phyloP scores from a whole-genome alignment of 169 alveolate genomes.

The Plasmodium relictum region DNA sequence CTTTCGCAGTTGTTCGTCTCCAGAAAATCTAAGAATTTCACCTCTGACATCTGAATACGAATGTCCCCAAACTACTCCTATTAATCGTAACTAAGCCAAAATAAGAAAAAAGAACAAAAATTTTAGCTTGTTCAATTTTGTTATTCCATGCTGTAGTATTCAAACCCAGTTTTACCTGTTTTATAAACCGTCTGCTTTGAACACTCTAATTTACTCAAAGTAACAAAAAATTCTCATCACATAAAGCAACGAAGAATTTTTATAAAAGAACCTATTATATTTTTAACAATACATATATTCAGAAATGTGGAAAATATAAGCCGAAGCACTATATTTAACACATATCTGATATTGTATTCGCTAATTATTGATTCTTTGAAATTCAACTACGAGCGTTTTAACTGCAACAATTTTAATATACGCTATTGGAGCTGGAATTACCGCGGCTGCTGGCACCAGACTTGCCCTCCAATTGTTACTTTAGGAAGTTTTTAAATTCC shows the following conservation, averaged over 20 bases:
- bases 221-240: too few species aligned
- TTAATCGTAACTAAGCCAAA: conserved; percentile 89
- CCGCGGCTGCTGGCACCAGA: conserved; percentile 97
- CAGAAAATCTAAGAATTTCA: conserved; percentile 93
- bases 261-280: conserved; percentile 34
- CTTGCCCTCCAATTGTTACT: conserved; percentile 94
- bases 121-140: conserved; percentile 81
- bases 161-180: conserved; percentile 83
- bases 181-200: conserved; percentile 91
- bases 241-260: background rate
- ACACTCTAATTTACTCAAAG: too few species aligned
- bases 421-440: conserved; percentile 95
- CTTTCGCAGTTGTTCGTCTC: conserved; percentile 94
- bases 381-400: conserved; percentile 92
- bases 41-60: conserved; percentile 93
- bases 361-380: conserved; percentile 34
- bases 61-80: conserved; percentile 93
- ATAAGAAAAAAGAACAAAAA: conserved; percentile 45
- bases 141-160: conserved; percentile 88
- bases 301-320: too few species aligned
- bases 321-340: too few species aligned
- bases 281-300: too few species aligned
- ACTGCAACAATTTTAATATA: conserved; percentile 94
- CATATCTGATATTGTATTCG: too few species aligned
- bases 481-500: conserved; percentile 87